Conservation (phyloP, 2,329 filamentous ascomycete genomes). For the Trematosphaeria pertusa region DNA sequence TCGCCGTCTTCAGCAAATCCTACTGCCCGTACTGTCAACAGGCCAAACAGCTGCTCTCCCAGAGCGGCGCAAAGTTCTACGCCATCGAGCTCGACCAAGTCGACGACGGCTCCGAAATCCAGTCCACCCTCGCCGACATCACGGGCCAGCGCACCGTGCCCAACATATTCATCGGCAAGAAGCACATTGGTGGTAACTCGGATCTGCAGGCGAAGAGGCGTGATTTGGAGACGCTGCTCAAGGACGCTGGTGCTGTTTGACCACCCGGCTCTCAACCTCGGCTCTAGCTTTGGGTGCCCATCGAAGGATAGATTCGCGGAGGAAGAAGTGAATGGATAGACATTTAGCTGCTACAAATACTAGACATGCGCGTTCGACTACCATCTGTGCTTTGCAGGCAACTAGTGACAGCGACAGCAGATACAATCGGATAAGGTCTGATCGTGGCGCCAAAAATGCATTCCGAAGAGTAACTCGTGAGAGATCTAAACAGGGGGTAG, state of each 20-base stretch:
- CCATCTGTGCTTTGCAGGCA: too few species aligned
- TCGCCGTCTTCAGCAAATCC: slow-evolving; percentile 95
- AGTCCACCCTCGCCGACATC: slow-evolving; percentile 81
- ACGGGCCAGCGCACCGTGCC: slow-evolving; percentile 88
- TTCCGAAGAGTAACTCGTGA: slow-evolving; percentile 24
- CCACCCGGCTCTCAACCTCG: slow-evolving; percentile 9
- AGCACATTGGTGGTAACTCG: slow-evolving; percentile 97
- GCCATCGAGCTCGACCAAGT: slow-evolving; percentile 85
- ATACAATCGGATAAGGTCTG: not conserved
- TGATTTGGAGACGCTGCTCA: slow-evolving; percentile 70
- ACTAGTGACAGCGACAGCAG: too few species aligned
- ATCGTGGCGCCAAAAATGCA: slow-evolving; percentile 19
- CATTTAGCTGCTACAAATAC: too few species aligned
- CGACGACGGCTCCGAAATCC: slow-evolving; percentile 80
- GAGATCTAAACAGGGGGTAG: slow-evolving; percentile 40
- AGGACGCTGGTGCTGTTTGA: slow-evolving; percentile 69
- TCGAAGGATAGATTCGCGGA: too few species aligned
- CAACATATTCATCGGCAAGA: slow-evolving; percentile 89
- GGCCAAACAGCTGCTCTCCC: slow-evolving; percentile 76
- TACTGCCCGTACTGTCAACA: slow-evolving; percentile 93
- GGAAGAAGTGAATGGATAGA: too few species aligned
- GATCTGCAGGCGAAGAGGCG: slow-evolving; percentile 74
- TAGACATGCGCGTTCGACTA: too few species aligned
- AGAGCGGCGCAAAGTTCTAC: slow-evolving; percentile 74
- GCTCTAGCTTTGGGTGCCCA: slow-evolving; percentile 2